A percentile compares a stretch with the other conserved stretches of the same genome.
Evolutionary conservation across 306 rosid genomes (phyloP).

Genomic region (Cucumis hystrix): DNA sequence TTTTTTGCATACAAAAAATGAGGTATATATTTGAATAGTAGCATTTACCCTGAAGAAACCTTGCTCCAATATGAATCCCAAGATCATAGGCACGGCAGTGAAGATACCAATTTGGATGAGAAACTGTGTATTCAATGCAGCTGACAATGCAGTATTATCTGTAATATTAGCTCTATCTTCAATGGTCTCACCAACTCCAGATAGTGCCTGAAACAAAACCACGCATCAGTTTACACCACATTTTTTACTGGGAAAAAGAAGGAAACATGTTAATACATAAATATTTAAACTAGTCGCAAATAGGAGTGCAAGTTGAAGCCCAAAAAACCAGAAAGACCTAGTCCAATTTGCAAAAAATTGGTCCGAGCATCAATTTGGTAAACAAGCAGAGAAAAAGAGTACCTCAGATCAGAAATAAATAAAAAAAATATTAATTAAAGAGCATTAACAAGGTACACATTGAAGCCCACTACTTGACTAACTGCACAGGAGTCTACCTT

Average conservation of each 20-base stretch:
- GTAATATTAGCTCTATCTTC: slow-evolving; percentile 38
- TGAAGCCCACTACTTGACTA: background rate
- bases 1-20: background rate
- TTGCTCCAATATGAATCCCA: slow-evolving; percentile 74
- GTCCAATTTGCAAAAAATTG: background rate
- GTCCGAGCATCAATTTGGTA: background rate
- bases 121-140: slow-evolving; percentile 72
- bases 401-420: background rate
- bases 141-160: slow-evolving; percentile 52
- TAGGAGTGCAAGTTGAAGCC: background rate
- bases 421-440: background rate
- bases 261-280: background rate
- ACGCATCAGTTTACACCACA: background rate
- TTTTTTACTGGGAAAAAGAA: too few relatives aligned
- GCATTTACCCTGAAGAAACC: slow-evolving; percentile 71
- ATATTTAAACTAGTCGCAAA: background rate
- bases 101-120: slow-evolving; percentile 82
- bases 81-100: slow-evolving; percentile 83
- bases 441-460: background rate
- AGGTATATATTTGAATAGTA: background rate
- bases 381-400: background rate
- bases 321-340: background rate
- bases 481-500: background rate
- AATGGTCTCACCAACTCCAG: slow-evolving; percentile 76
- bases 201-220: slow-evolving; percentile 49